Percentiles rank a stretch among this genome's conserved stretches.
Conservation (phyloP, 2,329 filamentous ascomycete species). For the Aaosphaeria pasadenensis region DNA sequence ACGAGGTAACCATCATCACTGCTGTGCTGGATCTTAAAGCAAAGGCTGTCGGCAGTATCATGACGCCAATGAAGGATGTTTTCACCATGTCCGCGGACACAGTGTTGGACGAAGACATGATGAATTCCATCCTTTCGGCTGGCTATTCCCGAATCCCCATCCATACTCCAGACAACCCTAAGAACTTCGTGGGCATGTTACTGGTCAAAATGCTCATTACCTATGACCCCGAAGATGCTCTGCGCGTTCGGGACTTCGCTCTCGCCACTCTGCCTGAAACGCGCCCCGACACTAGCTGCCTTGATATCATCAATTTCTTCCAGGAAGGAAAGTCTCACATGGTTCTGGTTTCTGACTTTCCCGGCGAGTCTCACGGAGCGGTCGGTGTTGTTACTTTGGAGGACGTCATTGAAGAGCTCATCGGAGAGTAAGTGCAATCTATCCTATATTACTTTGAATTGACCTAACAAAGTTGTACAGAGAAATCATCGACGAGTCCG, state of each 20-base stretch:
- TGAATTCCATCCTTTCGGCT: constrained; percentile 88
- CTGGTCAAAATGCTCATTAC: constrained; percentile 98
- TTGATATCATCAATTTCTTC: constrained; percentile 99
- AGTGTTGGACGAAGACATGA: constrained; percentile 86
- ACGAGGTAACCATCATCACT: constrained; percentile 98
- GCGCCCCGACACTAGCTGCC: constrained; percentile 87
- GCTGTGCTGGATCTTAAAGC: constrained; percentile 95
- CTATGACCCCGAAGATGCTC: constrained; percentile 92
- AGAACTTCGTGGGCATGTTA: constrained; percentile 95
- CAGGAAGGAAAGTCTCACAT: constrained; percentile 99
- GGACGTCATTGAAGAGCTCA: constrained; percentile 97
- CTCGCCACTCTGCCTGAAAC: constrained; percentile 94
- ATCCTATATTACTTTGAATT: background rate
- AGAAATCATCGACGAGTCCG: constrained; percentile 98
- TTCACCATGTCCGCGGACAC: constrained; percentile 97
- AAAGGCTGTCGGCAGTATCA: constrained; percentile 90
- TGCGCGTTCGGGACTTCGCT: constrained; percentile 83
- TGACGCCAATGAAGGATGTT: constrained; percentile 98
- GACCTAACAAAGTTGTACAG: constrained; percentile 43
- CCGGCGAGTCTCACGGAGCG: constrained; percentile 87
- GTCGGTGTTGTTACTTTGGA: constrained; percentile 93
- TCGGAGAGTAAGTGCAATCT: constrained; percentile 74
- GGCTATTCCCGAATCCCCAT: constrained; percentile 97
- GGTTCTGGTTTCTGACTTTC: constrained; percentile 88
- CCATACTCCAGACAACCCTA: constrained; percentile 75